Conservation (phyloP, 768 basidiomycete species). For the Agaricus blazei region DNA sequence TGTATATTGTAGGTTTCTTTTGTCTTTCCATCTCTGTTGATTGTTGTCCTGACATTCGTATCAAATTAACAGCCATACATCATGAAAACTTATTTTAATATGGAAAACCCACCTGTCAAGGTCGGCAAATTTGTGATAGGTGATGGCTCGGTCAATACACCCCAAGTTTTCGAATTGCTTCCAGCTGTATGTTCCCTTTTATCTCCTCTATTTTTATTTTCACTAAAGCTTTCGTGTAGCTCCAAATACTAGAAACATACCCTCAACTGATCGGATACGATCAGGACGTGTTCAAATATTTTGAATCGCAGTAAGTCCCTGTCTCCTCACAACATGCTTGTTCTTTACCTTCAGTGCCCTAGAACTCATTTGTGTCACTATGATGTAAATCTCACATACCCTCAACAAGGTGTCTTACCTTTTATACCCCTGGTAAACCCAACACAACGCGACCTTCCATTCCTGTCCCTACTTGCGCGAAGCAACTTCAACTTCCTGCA, state of each 20-base stretch:
- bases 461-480: slow-evolving; percentile 16
- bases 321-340: not conserved
- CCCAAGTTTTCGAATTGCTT: slow-evolving; percentile 42
- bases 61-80: slow-evolving; percentile 57
- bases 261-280: slow-evolving; percentile 77
- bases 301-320: slow-evolving; percentile 55
- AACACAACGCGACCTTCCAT: slow-evolving; percentile 29
- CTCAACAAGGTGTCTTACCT: slow-evolving; percentile 51
- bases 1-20: slow-evolving; percentile 51
- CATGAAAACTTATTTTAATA: slow-evolving; percentile 62
- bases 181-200: slow-evolving; percentile 42
- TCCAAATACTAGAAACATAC: slow-evolving; percentile 61
- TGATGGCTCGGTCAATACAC: slow-evolving; percentile 55
- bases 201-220: not conserved
- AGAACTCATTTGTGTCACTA: slow-evolving; percentile 61
- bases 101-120: slow-evolving; percentile 60
- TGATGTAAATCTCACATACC: slow-evolving; percentile 65
- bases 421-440: slow-evolving; percentile 30
- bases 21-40: not conserved
- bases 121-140: slow-evolving; percentile 68
- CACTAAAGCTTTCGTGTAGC: slow-evolving; percentile 24
- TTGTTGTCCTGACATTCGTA: slow-evolving; percentile 1
- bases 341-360: not conserved
- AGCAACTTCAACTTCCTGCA: slow-evolving; percentile 17
- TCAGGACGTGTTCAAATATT: slow-evolving; percentile 58